Evolutionary conservation across 805 yeast species (phyloP).

Genomic region (Yamadazyma akitaensis): DNA sequence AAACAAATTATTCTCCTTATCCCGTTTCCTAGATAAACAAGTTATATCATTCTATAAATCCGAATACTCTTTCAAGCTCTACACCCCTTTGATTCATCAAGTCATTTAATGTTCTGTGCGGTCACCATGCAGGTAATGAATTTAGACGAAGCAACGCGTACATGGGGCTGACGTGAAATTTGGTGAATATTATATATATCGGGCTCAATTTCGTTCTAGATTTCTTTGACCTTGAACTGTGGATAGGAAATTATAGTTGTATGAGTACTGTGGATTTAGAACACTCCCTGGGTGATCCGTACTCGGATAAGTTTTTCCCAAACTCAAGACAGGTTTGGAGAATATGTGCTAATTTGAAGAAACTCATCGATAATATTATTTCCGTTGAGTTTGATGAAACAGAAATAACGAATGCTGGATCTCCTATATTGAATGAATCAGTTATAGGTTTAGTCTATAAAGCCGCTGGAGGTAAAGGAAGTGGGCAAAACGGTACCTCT

Average conservation of each 20-base stretch:
- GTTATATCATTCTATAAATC: too few relatives aligned
- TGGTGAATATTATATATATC: background rate
- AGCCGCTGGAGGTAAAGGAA: slow-evolving; percentile 80
- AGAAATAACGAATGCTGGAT: slow-evolving; percentile 51
- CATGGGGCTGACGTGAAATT: slow-evolving; percentile 2
- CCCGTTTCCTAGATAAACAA: too few relatives aligned
- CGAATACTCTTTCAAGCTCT: too few relatives aligned
- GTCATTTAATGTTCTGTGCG: too few relatives aligned
- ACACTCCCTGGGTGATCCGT: slow-evolving; percentile 7
- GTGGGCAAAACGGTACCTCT: slow-evolving; percentile 51
- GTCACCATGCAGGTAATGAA: background rate
- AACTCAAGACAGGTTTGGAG: slow-evolving; percentile 65
- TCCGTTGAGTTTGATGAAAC: slow-evolving; percentile 58
- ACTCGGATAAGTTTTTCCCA: slow-evolving; percentile 38
- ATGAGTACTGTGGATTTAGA: slow-evolving; percentile 5
- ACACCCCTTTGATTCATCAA: too few relatives aligned
- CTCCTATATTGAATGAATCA: slow-evolving; percentile 54
- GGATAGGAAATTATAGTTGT: background rate
- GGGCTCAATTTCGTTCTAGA: background rate
- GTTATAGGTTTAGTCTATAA: slow-evolving; percentile 59
- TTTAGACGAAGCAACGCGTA: background rate
- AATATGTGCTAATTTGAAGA: slow-evolving; percentile 70
- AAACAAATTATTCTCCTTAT: too few relatives aligned
- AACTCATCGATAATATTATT: slow-evolving; percentile 65
- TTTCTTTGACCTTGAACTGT: background rate